A percentile compares a stretch with the other conserved stretches of the same genome.
phyloP scores from a whole-genome alignment of 1,284 basidiomycete species.

The Boletellus deceptivus region DNA sequence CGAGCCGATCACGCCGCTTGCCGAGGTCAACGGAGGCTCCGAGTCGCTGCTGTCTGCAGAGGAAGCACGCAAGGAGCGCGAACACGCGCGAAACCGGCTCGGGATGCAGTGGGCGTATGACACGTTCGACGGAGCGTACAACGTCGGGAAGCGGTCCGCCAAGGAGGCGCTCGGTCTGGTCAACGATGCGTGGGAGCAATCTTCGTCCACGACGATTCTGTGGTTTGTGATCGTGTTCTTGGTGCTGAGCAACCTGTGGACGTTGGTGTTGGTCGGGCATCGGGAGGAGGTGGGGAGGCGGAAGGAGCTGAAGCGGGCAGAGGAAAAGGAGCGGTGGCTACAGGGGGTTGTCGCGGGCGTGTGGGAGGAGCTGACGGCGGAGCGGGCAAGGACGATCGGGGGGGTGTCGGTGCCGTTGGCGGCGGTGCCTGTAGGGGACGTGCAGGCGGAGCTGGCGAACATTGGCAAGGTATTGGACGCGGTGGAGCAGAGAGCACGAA shows the following conservation, averaged over 20 bases:
- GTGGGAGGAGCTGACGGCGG: conserved; percentile 65
- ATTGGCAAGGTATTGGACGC: conserved; percentile 52
- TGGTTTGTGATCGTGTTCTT: conserved; percentile 70
- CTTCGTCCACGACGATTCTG: conserved; percentile 65
- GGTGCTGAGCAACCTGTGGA: conserved; percentile 77
- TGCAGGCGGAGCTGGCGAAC: conserved; percentile 50
- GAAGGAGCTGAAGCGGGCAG: conserved; percentile 55
- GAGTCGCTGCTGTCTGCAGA: conserved; percentile 13
- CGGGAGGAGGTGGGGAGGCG: conserved; percentile 53
- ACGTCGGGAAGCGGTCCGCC: conserved; percentile 68
- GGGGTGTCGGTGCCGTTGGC: conserved; percentile 16
- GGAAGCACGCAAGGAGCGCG: conserved; percentile 48
- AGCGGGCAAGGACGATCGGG: conserved; percentile 22
- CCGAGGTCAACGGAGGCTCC: conserved; percentile 11
- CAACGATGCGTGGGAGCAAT: conserved; percentile 71
- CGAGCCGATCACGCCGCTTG: conserved; percentile 26
- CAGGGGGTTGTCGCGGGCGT: conserved; percentile 65
- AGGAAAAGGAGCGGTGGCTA: conserved; percentile 72
- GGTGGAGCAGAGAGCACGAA: conserved; percentile 52
- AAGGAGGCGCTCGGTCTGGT: conserved; percentile 72
- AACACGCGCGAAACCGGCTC: conserved; percentile 65
- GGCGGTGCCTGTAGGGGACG: conserved; percentile 29
- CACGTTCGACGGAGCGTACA: conserved; percentile 69
- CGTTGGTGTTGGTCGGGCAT: conserved; percentile 55
- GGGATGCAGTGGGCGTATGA: conserved; percentile 85